Evolutionary conservation across 345 rosid species (phyloP), one percentile per base, ranked within the genome.

Genomic region (Clarkia xantiana): DNA sequence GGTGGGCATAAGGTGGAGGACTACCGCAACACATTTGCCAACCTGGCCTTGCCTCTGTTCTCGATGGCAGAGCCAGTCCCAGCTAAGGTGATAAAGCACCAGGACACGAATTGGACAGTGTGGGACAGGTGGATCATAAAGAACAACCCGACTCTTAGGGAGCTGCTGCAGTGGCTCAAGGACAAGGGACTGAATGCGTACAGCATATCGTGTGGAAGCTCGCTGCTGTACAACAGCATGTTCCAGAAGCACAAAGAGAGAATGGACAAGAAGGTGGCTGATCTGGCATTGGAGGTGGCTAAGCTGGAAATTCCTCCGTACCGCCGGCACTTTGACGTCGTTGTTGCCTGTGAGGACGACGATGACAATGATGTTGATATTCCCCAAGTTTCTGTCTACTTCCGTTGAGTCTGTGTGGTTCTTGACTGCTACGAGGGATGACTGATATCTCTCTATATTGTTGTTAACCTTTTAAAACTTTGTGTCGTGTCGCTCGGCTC

Each of bases 1-100:
- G 86, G 84, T 11, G 72, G 75, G 18, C 97, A 82, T 77, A 68
- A 71, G 67, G 36, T 84, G 43, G 97, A 87, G 65, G 99, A 87
- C 74, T 93, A 87, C 70, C 77, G 95, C 16, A 93, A 93, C 72
- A 93, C 94, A 17, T 93, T 87, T 36, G 99, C 95, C n/a, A 93
- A 93, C 69, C 62, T 87, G 19, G 99, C 97, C 0, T 71, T 87
- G 29, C 99, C 99, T 0, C 76, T 87, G 17, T 82, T 93, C 75
- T 84, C 97, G 13, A 93, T 93, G 51, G 95, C 99, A 0, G 97
- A 93, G 77, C 99, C 97, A 3, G 97, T 84, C 40, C 95, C 88
- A 14, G 84, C 95, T 4, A 87, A 93, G 76, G 81, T 87, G 4
- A 65, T 93, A 51, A 77, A 80, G 53, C 97, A 93, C 62, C 69